phyloP scores from a whole-genome alignment of 768 basidiomycete species.

The Solioccasus polychromus region DNA sequence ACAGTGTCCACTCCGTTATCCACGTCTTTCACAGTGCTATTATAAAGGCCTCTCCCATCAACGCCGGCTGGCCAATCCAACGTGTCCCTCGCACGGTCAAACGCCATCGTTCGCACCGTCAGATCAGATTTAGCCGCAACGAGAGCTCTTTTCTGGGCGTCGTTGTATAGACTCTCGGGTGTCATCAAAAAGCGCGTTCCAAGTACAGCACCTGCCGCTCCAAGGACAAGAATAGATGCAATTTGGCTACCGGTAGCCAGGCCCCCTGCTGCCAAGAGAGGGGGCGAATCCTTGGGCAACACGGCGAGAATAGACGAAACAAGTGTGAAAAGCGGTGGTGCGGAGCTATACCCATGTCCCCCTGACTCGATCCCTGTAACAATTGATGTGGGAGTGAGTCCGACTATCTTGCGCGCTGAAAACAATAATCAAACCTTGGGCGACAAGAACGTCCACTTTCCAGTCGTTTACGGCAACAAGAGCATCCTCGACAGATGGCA shows the following conservation, averaged over 20 bases:
- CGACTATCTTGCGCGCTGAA: neutral
- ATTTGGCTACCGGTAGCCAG: slow-evolving; percentile 62
- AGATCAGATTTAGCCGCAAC: slow-evolving; percentile 41
- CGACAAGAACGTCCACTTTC: slow-evolving; percentile 72
- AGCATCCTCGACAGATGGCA: slow-evolving; percentile 61
- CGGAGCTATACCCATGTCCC: slow-evolving; percentile 62
- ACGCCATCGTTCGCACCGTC: slow-evolving; percentile 60
- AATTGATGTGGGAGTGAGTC: slow-evolving; percentile 3
- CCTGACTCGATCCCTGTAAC: slow-evolving; percentile 71
- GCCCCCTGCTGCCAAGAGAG: slow-evolving; percentile 74
- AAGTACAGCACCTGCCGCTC: slow-evolving; percentile 63
- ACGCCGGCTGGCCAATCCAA: slow-evolving; percentile 59
- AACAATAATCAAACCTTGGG: slow-evolving; percentile 55
- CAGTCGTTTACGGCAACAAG: slow-evolving; percentile 58
- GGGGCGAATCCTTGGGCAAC: slow-evolving; percentile 42
- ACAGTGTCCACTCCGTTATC: slow-evolving; percentile 46
- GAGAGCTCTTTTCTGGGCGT: slow-evolving; percentile 52
- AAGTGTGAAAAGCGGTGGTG: slow-evolving; percentile 60
- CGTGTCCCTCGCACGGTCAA: slow-evolving; percentile 55
- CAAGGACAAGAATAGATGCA: slow-evolving; percentile 61
- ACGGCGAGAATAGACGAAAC: slow-evolving; percentile 51
- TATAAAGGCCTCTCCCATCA: slow-evolving; percentile 50
- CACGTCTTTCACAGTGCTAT: slow-evolving; percentile 55
- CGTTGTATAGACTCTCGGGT: slow-evolving; percentile 57
- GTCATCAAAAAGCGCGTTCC: slow-evolving; percentile 78